Evolutionary conservation across 371 early-diverging fungal species (phyloP).

Genomic region (Syncephalastrum sp.): DNA sequence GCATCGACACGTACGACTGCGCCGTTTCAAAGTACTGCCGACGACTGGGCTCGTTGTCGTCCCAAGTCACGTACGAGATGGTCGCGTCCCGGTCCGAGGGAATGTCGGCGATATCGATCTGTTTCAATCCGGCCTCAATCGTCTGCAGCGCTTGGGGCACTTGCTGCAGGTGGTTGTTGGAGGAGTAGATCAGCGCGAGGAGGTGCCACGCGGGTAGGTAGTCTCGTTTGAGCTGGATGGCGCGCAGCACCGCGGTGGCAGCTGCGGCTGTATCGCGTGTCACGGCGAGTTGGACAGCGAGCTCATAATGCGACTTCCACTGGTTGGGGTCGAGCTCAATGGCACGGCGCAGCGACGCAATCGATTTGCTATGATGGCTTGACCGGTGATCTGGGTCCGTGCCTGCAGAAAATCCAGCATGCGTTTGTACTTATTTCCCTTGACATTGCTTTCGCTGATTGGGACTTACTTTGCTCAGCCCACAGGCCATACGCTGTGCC

Average conservation of each 20-base stretch:
- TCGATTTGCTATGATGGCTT: conserved; percentile 56
- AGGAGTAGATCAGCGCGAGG: conserved; percentile 73
- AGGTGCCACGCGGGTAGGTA: conserved; percentile 84
- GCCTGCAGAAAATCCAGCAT: background rate
- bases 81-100: background rate
- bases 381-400: conserved; percentile 60
- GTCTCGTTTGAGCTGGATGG: conserved; percentile 60
- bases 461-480: conserved; percentile 52
- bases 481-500: conserved; percentile 60
- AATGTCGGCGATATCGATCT: conserved; percentile 10
- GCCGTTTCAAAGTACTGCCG: conserved; percentile 24
- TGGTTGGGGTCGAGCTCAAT: conserved; percentile 38
- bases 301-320: conserved; percentile 69
- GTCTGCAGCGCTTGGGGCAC: conserved; percentile 18
- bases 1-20: conserved; percentile 18
- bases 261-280: conserved; percentile 72
- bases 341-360: conserved; percentile 59
- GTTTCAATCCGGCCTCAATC: background rate
- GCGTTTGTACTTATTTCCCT: background rate
- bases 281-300: conserved; percentile 78
- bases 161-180: conserved; percentile 1
- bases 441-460: conserved; percentile 3
- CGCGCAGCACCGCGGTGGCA: conserved; percentile 44
- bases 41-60: conserved; percentile 2
- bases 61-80: conserved; percentile 7